Conservation (phyloP, 306 rosid genomes). For the Lithocarpus polystachyus region DNA sequence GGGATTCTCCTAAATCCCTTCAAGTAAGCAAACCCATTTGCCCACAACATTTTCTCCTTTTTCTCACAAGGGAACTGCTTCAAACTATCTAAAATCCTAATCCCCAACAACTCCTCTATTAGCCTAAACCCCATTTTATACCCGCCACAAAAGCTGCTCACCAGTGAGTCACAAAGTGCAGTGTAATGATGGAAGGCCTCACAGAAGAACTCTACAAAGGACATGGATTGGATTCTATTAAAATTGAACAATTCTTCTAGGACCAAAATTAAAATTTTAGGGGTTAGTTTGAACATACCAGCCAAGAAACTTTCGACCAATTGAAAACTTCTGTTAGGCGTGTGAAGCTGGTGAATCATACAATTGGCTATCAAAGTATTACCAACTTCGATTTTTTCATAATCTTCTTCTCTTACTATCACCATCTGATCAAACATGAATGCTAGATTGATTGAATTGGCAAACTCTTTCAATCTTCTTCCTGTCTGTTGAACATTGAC, state of each 20-base stretch:
- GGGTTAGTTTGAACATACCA: conserved; percentile 42
- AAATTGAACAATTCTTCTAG: conserved; percentile 62
- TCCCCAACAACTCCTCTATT: conserved; percentile 53
- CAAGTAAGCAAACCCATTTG: conserved; percentile 34
- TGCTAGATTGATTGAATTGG: conserved; percentile 45
- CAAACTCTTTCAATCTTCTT: conserved; percentile 55
- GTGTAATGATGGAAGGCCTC: conserved; percentile 69
- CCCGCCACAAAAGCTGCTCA: conserved; percentile 23
- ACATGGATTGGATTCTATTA: conserved; percentile 43
- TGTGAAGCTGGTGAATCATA: conserved; percentile 50
- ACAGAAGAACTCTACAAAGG: conserved; percentile 64
- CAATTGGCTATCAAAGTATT: conserved; percentile 38
- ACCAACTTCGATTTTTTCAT: conserved; percentile 34
- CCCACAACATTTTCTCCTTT: conserved; percentile 36
- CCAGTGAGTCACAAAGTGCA: conserved; percentile 53
- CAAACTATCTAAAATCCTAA: conserved; percentile 51
- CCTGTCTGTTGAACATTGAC: conserved; percentile 49
- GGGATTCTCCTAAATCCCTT: conserved; percentile 44
- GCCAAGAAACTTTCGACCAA: conserved; percentile 35
- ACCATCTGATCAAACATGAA: conserved; percentile 47
- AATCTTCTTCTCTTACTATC: conserved; percentile 35
- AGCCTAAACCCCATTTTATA: conserved; percentile 35
- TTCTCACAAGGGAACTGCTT: conserved; percentile 51
- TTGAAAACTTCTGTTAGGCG: conserved; percentile 40
- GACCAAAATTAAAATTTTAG: conserved; percentile 51